phyloP scores from a whole-genome alignment of 257 asterid species.

The Plantago ovata region DNA sequence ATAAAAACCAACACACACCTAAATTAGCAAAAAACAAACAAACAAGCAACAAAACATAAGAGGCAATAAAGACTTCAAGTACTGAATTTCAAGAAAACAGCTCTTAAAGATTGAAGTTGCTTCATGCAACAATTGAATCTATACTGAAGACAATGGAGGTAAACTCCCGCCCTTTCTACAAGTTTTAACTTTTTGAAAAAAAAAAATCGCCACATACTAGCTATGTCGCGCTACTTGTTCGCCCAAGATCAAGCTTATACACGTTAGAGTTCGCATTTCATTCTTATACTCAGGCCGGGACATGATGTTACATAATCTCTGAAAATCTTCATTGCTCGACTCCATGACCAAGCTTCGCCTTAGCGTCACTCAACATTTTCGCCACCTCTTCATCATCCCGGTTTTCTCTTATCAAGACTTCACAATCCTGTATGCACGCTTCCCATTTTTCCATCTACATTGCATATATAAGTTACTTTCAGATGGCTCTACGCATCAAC shows the following conservation, averaged over 20 bases:
- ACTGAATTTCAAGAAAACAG: neutral
- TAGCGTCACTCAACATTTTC: constrained; percentile 47
- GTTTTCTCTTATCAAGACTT: constrained; percentile 40
- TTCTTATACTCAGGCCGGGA: neutral
- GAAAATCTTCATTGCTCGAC: neutral
- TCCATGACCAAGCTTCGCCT: constrained; percentile 16
- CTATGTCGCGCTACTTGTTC: neutral
- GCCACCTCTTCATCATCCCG: constrained; percentile 51
- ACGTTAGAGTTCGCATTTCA: constrained; percentile 2
- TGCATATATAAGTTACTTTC: neutral
- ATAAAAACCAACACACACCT: too few relatives aligned
- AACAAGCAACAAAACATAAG: neutral
- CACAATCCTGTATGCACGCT: constrained; percentile 61
- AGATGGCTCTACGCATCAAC: too few relatives aligned
- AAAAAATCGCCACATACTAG: too few relatives aligned
- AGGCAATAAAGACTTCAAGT: neutral
- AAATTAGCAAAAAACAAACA: too few relatives aligned
- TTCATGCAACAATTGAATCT: neutral
- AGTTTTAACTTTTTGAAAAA: too few relatives aligned
- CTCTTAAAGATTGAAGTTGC: neutral
- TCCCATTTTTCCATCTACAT: constrained; percentile 59
- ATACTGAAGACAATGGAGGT: neutral
- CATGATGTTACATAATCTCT: neutral
- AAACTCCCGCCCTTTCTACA: too few relatives aligned
- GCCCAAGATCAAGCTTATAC: neutral